A percentile compares a stretch with the other conserved stretches of the same genome.
Evolutionary conservation across 2,329 filamentous ascomycete genomes (phyloP).

Genomic region (Balansia obtecta): DNA sequence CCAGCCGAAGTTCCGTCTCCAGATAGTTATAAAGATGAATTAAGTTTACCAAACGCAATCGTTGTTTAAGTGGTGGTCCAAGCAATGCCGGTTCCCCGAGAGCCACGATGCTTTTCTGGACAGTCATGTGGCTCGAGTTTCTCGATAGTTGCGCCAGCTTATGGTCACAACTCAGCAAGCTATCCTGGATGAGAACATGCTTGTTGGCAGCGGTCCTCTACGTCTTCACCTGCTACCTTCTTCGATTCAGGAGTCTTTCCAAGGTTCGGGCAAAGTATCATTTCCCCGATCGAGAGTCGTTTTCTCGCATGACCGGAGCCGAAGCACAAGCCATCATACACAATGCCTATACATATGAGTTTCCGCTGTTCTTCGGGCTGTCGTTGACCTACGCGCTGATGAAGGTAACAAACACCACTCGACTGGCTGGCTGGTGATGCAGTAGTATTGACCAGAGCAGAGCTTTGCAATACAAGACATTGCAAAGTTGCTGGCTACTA

Average conservation of each 20-base stretch:
- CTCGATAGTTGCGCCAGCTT: neutral
- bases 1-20: too few species aligned
- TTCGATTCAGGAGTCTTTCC: slow-evolving; percentile 24
- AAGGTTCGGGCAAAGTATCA: slow-evolving; percentile 17
- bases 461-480: slow-evolving; percentile 28
- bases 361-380: slow-evolving; percentile 25
- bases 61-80: too few species aligned
- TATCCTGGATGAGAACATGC: neutral
- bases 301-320: slow-evolving; percentile 27
- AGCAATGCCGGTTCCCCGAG: too few species aligned
- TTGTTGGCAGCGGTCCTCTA: slow-evolving; percentile 16
- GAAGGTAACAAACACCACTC: slow-evolving; percentile 16
- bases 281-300: slow-evolving; percentile 22
- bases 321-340: slow-evolving; percentile 33
- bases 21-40: too few species aligned
- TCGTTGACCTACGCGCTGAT: slow-evolving; percentile 27
- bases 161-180: neutral
- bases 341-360: slow-evolving; percentile 21
- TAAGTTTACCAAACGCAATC: too few species aligned
- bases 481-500: slow-evolving; percentile 24
- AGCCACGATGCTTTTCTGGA: neutral
- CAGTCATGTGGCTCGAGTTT: neutral
- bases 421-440: neutral
- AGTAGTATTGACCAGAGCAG: slow-evolving; percentile 10
- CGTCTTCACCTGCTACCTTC: slow-evolving; percentile 18